These are phyloP conservation scores for Alternaria tenuissima DNA, from an alignment of 2,329 filamentous ascomycete species.

Conservation along the genomic window DNA sequence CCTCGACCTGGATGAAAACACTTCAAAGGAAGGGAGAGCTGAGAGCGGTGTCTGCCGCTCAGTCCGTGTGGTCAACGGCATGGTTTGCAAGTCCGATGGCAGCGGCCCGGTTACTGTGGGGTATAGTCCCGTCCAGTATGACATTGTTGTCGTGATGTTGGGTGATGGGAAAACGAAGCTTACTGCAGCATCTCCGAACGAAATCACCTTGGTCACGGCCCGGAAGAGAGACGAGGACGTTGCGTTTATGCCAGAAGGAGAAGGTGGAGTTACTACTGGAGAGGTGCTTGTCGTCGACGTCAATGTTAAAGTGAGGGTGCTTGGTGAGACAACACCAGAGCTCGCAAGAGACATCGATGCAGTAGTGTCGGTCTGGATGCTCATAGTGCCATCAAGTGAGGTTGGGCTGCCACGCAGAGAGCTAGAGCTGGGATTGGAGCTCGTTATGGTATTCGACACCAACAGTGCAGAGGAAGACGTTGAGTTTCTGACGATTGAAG, in stretches of 20 bases:
- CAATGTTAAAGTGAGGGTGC: slow-evolving; percentile 2
- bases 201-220: slow-evolving; percentile 35
- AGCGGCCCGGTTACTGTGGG: slow-evolving; percentile 38
- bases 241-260: neutral
- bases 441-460: neutral
- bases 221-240: slow-evolving; percentile 13
- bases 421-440: neutral
- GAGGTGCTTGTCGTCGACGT: neutral
- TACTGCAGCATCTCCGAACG: slow-evolving; percentile 31
- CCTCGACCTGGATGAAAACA: slow-evolving; percentile 22
- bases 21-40: slow-evolving; percentile 24
- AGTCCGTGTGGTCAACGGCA: slow-evolving; percentile 35
- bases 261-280: neutral
- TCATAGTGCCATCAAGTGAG: slow-evolving; percentile 4
- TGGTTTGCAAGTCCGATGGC: slow-evolving; percentile 31
- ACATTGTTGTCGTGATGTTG: slow-evolving; percentile 38
- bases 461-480: neutral
- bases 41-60: slow-evolving; percentile 33
- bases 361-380: slow-evolving; percentile 12
- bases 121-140: slow-evolving; percentile 46
- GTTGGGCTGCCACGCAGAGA: neutral
- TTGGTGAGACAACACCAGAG: neutral
- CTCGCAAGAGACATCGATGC: neutral
- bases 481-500: neutral
- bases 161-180: slow-evolving; percentile 44